These are phyloP conservation scores for Cercophora sp. DNA, from an alignment of 495 filamentous ascomycete species.

Conservation along the genomic window DNA sequence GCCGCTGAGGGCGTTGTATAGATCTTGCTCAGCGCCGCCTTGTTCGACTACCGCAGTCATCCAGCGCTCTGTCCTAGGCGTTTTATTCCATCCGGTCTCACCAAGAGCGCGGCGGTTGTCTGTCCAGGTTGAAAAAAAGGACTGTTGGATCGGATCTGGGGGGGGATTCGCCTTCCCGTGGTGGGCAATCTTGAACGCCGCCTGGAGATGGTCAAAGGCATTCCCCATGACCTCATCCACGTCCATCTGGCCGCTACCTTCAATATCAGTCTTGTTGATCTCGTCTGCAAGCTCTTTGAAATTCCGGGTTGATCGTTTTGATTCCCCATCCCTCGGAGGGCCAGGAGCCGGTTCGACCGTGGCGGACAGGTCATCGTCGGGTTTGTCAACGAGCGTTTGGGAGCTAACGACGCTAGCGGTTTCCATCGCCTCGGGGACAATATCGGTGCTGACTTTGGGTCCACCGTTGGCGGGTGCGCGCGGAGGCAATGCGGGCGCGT, in stretches of 20 bases:
- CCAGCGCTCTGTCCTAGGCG: slow-evolving; percentile 24
- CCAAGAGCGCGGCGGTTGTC: slow-evolving; percentile 39
- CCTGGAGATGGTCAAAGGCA: slow-evolving; percentile 82
- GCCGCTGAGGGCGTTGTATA: slow-evolving; percentile 80
- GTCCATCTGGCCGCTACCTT: slow-evolving; percentile 70
- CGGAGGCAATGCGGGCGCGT: slow-evolving; percentile 28
- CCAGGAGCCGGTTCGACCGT: slow-evolving; percentile 6
- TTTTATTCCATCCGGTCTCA: slow-evolving; percentile 31
- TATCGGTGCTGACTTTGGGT: slow-evolving; percentile 16
- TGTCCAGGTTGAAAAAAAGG: slow-evolving; percentile 46
- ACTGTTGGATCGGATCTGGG: slow-evolving; percentile 66
- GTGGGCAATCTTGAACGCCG: slow-evolving; percentile 67
- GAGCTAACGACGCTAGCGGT: slow-evolving; percentile 38
- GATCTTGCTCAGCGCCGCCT: slow-evolving; percentile 52
- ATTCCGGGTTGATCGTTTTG: slow-evolving; percentile 22
- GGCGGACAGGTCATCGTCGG: not conserved
- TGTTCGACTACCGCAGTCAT: slow-evolving; percentile 26
- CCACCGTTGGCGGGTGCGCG: slow-evolving; percentile 13
- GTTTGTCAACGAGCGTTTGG: slow-evolving; percentile 40
- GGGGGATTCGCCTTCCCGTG: slow-evolving; percentile 48
- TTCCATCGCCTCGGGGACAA: slow-evolving; percentile 20
- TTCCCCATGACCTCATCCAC: slow-evolving; percentile 94
- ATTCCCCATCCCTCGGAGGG: slow-evolving; percentile 8
- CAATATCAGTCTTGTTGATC: slow-evolving; percentile 40
- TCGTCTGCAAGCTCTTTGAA: slow-evolving; percentile 41